Base-by-base conservation (phyloP, 345 rosid species). In the Noccaea caerulescens region DNA sequence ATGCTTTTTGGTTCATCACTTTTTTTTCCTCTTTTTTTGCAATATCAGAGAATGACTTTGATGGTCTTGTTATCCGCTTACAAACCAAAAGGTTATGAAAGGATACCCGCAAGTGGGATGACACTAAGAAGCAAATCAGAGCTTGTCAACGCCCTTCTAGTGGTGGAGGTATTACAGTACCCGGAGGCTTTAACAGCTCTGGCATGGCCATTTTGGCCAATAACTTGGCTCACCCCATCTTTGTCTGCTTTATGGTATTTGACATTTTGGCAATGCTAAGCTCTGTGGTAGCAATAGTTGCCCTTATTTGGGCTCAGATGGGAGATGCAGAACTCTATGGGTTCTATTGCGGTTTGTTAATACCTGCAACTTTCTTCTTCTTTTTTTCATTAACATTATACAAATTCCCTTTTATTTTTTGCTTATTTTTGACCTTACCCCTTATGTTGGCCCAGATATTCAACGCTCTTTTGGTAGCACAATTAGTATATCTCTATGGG, bases 301-400 rank as follows among this genome's bases (percentile, higher is more conserved):
- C 36, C 37, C 69, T 64, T 10, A 36, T 64, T 3, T 64, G 69
- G 58, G 69, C 46, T 0, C 69, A 64, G n/a, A 7, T 36, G 4
- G 69, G 58, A 4, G 69, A 64, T 34, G 34, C 36, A 18, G 7
- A 4, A 4, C 20, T n/a, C n/a, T n/a, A n/a, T n/a, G n/a, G n/a
- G n/a, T n/a, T n/a, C n/a, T n/a, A n/a, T n/a, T n/a, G n/a, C n/a
- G n/a, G n/a, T n/a, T n/a, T n/a, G n/a, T n/a, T n/a, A n/a, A n/a
- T n/a, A n/a, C n/a, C n/a, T n/a, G n/a, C n/a, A n/a, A n/a, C n/a
- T n/a, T n/a, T n/a, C n/a, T n/a, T 45, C 20, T 45, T 14, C 1
- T 2, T 18, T 2, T 6, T 4, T 8, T 14, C 18, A 2, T 6
- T 6, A 0, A 6, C 0, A 1, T 5, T 2, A 13, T 45, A 45